Evolutionary conservation across 2,329 filamentous ascomycete genomes (phyloP).

Genomic region (Zalaria sp.): DNA sequence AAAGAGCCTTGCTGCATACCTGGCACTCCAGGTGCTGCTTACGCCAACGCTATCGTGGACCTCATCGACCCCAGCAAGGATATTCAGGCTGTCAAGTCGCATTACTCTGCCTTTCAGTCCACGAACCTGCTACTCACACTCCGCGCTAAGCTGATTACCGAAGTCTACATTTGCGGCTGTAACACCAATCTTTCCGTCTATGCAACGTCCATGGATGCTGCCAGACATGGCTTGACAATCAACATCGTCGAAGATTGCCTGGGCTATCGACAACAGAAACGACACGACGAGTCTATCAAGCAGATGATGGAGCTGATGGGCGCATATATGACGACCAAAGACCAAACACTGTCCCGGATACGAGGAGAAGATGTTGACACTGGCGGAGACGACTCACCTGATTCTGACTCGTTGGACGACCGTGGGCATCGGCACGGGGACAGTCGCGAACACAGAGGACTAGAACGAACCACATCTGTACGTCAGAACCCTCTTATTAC

Average conservation of each 20-base stretch:
- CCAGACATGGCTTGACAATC: constrained; percentile 73
- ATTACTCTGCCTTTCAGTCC: constrained; percentile 77
- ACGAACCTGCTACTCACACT: constrained; percentile 62
- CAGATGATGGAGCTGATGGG: constrained; percentile 63
- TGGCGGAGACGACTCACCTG: constrained; percentile 1
- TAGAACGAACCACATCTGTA: constrained; percentile 1
- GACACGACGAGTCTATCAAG: constrained; percentile 57
- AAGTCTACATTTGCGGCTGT: constrained; percentile 78
- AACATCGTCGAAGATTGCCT: constrained; percentile 81
- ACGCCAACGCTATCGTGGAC: constrained; percentile 33
- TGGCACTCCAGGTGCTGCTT: constrained; percentile 33
- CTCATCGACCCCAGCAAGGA: constrained; percentile 38
- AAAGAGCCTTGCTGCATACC: constrained; percentile 27
- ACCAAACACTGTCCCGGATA: constrained; percentile 33
- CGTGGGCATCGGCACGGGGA: too few species aligned
- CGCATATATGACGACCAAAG: constrained; percentile 47
- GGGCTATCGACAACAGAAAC: constrained; percentile 56
- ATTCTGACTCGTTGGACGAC: constrained; percentile 2
- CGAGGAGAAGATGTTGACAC: constrained; percentile 4
- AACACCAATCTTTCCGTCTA: constrained; percentile 80
- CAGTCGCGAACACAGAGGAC: too few species aligned
- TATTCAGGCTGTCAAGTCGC: constrained; percentile 50
- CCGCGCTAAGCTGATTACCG: constrained; percentile 74
- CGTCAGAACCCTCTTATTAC: constrained; percentile 1
- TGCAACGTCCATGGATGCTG: constrained; percentile 82